These are phyloP conservation scores for Theobroma grandiflorum DNA, from an alignment of 441 rosid species.

Conservation along the genomic window DNA sequence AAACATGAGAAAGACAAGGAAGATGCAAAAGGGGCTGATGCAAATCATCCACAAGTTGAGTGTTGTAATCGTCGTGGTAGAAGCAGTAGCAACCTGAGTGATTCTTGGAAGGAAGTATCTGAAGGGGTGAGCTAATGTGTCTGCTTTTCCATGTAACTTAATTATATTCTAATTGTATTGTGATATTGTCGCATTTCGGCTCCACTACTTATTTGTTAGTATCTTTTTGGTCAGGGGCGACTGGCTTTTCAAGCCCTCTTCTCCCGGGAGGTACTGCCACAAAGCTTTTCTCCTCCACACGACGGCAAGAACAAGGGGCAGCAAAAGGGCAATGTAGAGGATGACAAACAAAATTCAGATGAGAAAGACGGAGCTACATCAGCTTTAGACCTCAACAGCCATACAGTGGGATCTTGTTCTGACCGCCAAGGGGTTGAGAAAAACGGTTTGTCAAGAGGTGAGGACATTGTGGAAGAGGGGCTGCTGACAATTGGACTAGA, in stretches of 20 bases:
- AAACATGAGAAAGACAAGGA: conserved; percentile 65
- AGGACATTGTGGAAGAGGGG: conserved; percentile 44
- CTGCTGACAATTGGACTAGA: conserved; percentile 67
- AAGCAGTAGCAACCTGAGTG: conserved; percentile 55
- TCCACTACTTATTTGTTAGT: conserved; percentile 16
- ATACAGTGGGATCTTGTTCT: conserved; percentile 34
- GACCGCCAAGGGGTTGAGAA: conserved; percentile 53
- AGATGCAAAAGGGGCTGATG: conserved; percentile 61
- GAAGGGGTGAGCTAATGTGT: conserved; percentile 61
- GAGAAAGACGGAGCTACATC: conserved; percentile 43
- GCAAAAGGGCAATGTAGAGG: conserved; percentile 44
- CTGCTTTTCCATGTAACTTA: neutral
- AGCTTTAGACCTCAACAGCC: conserved; percentile 58
- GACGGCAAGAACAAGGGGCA: conserved; percentile 37
- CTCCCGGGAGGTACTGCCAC: conserved; percentile 84
- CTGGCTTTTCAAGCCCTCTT: conserved; percentile 93
- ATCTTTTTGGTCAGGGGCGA: conserved; percentile 63
- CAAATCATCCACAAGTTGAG: conserved; percentile 51
- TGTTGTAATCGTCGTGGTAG: conserved; percentile 62
- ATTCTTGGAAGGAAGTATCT: conserved; percentile 94
- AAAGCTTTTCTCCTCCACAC: conserved; percentile 83
- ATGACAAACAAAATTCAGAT: conserved; percentile 38
- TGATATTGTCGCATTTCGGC: conserved; percentile 6
- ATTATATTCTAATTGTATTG: neutral
- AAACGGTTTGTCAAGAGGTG: conserved; percentile 28